A percentile compares a stretch with the other conserved stretches of the same genome.
These are phyloP conservation scores for Neoboletus subvelutipes DNA, from an alignment of 768 basidiomycete genomes.

Conservation along the genomic window DNA sequence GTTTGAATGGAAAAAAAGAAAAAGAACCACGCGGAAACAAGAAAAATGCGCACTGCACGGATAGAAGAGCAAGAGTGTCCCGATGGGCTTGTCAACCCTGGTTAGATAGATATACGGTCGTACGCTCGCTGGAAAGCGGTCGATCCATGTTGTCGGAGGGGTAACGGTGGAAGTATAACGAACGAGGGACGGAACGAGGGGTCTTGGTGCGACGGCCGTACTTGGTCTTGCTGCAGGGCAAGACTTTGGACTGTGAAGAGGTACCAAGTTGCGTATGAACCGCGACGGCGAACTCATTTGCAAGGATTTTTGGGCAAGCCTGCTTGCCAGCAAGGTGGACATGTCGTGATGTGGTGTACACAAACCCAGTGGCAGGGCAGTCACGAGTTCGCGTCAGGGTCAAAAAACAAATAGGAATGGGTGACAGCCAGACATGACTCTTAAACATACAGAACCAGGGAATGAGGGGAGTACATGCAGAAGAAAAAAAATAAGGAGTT, in stretches of 20 bases:
- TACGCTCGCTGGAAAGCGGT: constrained; percentile 54
- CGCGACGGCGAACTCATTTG: background rate
- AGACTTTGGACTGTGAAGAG: background rate
- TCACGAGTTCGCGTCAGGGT: background rate
- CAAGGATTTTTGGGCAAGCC: constrained; percentile 2
- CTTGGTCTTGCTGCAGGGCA: background rate
- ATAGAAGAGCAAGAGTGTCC: constrained; percentile 86
- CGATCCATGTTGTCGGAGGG: constrained; percentile 57
- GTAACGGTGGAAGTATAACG: constrained; percentile 17
- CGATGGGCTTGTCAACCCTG: constrained; percentile 95
- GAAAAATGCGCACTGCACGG: constrained; percentile 74
- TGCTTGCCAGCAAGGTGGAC: constrained; percentile 7
- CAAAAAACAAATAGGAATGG: background rate
- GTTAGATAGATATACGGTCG: constrained; percentile 85
- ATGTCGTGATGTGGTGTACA: constrained; percentile 5
- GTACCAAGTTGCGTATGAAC: background rate
- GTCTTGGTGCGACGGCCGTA: background rate
- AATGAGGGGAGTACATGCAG: constrained; percentile 28
- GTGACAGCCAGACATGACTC: constrained; percentile 11
- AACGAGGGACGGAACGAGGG: constrained; percentile 17
- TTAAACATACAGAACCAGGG: constrained; percentile 20
- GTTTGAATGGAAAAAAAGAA: background rate
- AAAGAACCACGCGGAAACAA: background rate
- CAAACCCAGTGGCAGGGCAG: background rate
- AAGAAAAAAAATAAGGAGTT: constrained; percentile 17